Percentiles rank a stretch among this genome's conserved stretches.
phyloP scores from a whole-genome alignment of 1,284 basidiomycete genomes.

The Clitocybe nebularis region DNA sequence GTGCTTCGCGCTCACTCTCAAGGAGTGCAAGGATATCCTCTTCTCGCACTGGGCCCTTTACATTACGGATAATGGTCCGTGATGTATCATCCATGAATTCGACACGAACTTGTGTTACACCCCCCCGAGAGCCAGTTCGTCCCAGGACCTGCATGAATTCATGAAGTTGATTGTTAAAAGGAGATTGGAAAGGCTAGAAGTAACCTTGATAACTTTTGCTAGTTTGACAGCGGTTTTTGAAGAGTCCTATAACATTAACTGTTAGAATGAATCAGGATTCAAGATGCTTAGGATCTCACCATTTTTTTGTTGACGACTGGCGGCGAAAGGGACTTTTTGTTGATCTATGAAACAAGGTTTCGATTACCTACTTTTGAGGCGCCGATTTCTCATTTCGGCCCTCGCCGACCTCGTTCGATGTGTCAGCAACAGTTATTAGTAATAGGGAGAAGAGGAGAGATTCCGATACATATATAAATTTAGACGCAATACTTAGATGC shows the following conservation, averaged over 20 bases:
- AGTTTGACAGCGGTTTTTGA: conserved; percentile 92
- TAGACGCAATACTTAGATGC: too few species aligned
- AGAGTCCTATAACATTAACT: not conserved
- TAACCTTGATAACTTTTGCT: conserved; percentile 92
- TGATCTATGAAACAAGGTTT: too few species aligned
- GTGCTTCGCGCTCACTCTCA: conserved; percentile 99
- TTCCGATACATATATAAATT: too few species aligned
- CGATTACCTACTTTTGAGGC: too few species aligned
- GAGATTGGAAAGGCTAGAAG: conserved; percentile 1
- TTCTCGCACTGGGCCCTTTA: conserved; percentile 96
- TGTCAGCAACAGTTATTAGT: too few species aligned
- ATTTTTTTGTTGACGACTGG: not conserved
- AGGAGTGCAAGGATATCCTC: conserved; percentile 97
- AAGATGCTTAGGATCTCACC: not conserved
- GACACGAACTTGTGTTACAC: conserved; percentile 99
- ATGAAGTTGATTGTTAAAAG: not conserved
- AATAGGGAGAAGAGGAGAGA: too few species aligned
- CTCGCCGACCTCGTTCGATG: too few species aligned
- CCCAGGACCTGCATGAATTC: conserved; percentile 77
- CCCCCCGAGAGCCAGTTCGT: conserved; percentile 98
- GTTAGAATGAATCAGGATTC: not conserved
- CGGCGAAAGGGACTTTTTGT: not conserved
- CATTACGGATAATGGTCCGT: conserved; percentile 98
- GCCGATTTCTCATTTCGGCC: too few species aligned
- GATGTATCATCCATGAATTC: conserved; percentile 99